Evolutionary conservation across 805 yeast species (phyloP).

Genomic region (Diddensiella transvaalensis): DNA sequence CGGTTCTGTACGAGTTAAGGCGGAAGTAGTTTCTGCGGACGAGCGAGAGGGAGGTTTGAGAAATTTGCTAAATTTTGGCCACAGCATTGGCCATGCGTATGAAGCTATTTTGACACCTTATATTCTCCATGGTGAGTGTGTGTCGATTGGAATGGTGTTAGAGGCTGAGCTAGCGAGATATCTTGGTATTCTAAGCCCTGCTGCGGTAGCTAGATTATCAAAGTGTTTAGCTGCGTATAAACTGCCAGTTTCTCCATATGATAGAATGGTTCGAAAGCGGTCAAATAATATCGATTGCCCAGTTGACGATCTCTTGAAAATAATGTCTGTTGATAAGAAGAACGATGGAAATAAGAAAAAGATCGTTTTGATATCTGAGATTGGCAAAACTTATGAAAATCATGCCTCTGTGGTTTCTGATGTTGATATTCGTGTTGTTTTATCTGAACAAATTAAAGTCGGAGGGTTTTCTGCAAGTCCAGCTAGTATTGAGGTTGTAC

Average conservation of each 20-base stretch:
- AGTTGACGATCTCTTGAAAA: conserved; percentile 66
- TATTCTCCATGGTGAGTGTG: conserved; percentile 97
- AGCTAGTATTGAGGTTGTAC: conserved; percentile 50
- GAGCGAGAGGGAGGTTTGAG: conserved; percentile 94
- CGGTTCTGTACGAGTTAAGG: conserved; percentile 86
- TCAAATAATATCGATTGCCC: conserved; percentile 70
- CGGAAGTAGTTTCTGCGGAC: conserved; percentile 88
- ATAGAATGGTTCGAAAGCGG: conserved; percentile 64
- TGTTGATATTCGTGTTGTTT: conserved; percentile 71
- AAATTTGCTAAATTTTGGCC: conserved; percentile 91
- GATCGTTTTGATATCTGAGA: conserved; percentile 74
- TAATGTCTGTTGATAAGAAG: conserved; percentile 95
- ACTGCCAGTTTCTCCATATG: conserved; percentile 75
- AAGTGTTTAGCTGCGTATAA: conserved; percentile 83
- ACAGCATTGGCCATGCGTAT: conserved; percentile 95
- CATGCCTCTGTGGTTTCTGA: conserved; percentile 83
- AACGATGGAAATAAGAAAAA: conserved; percentile 90
- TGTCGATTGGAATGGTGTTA: conserved; percentile 90
- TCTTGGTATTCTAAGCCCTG: conserved; percentile 82
- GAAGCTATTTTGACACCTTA: conserved; percentile 97
- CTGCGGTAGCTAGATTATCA: conserved; percentile 85
- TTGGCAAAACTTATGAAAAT: conserved; percentile 86
- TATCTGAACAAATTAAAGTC: conserved; percentile 78
- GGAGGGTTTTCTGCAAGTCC: conserved; percentile 44
- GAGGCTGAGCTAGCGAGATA: conserved; percentile 96